Percentiles rank a stretch among this genome's conserved stretches.
These are phyloP conservation scores for Verticillium tricorpus DNA, from an alignment of 2,329 filamentous ascomycete genomes.

Conservation along the genomic window DNA sequence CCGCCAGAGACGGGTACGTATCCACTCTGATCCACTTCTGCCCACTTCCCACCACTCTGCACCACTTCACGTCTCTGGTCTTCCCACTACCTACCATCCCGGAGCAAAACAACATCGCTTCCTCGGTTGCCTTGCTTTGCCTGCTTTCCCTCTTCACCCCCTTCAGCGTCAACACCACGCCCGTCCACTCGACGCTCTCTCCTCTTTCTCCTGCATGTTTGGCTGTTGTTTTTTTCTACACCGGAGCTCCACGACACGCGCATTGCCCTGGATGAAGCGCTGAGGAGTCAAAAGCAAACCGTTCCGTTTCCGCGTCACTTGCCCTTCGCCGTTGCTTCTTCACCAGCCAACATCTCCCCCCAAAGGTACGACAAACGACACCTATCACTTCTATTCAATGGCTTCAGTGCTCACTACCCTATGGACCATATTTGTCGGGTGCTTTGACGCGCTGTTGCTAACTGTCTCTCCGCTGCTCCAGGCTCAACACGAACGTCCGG, in stretches of 20 bases:
- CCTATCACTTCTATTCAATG: background rate
- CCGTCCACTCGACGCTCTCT: background rate
- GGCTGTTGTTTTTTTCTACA: background rate
- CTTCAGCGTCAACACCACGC: background rate
- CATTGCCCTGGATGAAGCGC: background rate
- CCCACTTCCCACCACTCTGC: slow-evolving; percentile 1
- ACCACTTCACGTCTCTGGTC: background rate
- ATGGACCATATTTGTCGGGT: background rate
- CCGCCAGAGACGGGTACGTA: slow-evolving; percentile 2
- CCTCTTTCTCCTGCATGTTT: background rate
- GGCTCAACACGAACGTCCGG: background rate
- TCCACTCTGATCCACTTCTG: background rate
- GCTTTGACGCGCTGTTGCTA: slow-evolving; percentile 9
- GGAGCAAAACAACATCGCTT: slow-evolving; percentile 5
- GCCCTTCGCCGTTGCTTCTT: background rate
- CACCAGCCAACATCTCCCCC: background rate
- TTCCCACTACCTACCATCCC: slow-evolving; percentile 2
- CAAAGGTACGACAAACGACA: background rate
- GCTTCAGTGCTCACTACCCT: background rate
- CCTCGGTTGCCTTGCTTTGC: background rate
- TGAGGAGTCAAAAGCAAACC: background rate
- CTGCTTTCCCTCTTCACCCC: background rate
- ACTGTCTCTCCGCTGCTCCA: background rate
- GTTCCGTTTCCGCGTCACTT: background rate
- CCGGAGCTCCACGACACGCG: background rate